A percentile compares a stretch with the other conserved stretches of the same genome.
These are phyloP conservation scores for Leishmania aethiopica DNA, from an alignment of 208 protist species.

Conservation along the genomic window DNA sequence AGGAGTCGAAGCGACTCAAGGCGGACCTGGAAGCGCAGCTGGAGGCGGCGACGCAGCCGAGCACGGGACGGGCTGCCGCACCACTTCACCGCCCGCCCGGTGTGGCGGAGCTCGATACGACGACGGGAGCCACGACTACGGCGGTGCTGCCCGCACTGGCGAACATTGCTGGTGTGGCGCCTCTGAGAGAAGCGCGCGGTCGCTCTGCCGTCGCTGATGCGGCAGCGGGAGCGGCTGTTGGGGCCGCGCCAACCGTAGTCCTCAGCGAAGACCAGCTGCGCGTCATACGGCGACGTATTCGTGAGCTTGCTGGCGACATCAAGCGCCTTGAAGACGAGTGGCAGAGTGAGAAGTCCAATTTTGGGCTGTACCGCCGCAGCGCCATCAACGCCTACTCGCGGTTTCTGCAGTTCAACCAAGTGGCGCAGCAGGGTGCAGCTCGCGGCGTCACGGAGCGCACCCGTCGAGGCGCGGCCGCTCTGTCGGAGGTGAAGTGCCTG, in stretches of 20 bases:
- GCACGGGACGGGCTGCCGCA: neutral
- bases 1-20: conserved; percentile 38
- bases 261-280: conserved; percentile 48
- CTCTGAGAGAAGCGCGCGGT: neutral
- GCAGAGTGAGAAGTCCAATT: conserved; percentile 40
- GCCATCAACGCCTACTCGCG: conserved; percentile 77
- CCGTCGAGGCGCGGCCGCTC: neutral
- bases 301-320: conserved; percentile 50
- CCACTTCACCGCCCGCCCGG: neutral
- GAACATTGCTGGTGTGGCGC: neutral
- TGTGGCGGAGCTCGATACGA: neutral
- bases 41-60: conserved; percentile 13
- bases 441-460: neutral
- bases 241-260: neutral
- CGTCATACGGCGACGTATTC: conserved; percentile 54
- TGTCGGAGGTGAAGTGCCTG: conserved; percentile 14
- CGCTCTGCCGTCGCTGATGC: neutral
- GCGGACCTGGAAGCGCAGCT: conserved; percentile 37
- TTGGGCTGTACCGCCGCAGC: conserved; percentile 74
- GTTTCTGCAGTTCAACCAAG: conserved; percentile 50
- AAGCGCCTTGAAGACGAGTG: conserved; percentile 60
- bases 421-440: neutral
- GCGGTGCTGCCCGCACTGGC: neutral
- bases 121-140: neutral
- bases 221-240: neutral